phyloP scores from a whole-genome alignment of 805 yeast species.

The Groenewaldozyma salmanticensis region DNA sequence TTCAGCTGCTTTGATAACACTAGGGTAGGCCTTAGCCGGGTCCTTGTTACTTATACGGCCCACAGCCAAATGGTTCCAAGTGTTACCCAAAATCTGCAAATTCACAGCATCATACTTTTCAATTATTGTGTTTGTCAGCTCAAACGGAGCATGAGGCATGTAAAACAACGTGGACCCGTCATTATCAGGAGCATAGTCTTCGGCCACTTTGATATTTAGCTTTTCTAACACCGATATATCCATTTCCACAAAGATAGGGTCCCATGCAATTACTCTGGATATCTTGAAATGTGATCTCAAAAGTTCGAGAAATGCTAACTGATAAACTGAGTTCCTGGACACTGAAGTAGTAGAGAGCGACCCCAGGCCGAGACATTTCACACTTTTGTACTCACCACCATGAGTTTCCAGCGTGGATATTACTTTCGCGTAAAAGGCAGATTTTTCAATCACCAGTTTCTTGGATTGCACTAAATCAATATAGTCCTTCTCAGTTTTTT shows the following conservation, averaged over 20 bases:
- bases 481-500: conserved; percentile 16
- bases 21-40: too few species aligned
- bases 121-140: conserved; percentile 18
- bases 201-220: conserved; percentile 22
- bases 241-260: conserved; percentile 47
- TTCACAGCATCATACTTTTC: conserved; percentile 2
- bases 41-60: too few species aligned
- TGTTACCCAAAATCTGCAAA: neutral
- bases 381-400: conserved; percentile 11
- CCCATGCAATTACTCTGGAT: conserved; percentile 41
- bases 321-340: conserved; percentile 36
- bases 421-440: conserved; percentile 8
- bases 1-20: too few species aligned
- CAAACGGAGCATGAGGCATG: conserved; percentile 68
- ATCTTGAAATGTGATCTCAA: conserved; percentile 26
- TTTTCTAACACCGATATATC: conserved; percentile 34
- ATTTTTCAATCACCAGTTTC: conserved; percentile 6
- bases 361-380: conserved; percentile 69
- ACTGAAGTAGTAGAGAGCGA: conserved; percentile 47
- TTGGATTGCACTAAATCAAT: conserved; percentile 4
- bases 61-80: too few species aligned
- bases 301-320: conserved; percentile 48
- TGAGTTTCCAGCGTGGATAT: neutral
- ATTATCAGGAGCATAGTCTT: conserved; percentile 13
- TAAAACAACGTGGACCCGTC: conserved; percentile 36